Evolutionary conservation across 1,284 basidiomycete genomes (phyloP).

Genomic region (Ceratobasidium theobromae): DNA sequence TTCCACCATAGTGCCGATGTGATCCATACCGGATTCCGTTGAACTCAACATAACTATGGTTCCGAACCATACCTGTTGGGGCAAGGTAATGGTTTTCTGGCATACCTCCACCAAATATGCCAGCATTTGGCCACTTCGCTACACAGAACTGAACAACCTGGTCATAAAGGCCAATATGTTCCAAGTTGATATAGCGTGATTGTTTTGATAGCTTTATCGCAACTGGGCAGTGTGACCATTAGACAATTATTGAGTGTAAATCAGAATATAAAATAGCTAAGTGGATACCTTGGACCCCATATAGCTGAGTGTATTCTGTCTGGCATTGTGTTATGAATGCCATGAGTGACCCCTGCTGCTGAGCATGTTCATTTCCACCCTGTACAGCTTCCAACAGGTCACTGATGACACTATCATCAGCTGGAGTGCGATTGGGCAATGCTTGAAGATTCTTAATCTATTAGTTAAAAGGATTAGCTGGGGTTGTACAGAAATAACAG

Average conservation of each 20-base stretch:
- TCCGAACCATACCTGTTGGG: neutral
- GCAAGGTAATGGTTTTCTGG: neutral
- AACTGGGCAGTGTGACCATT: neutral
- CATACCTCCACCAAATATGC: conserved; percentile 16
- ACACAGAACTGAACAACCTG: neutral
- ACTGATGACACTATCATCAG: neutral
- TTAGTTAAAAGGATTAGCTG: neutral
- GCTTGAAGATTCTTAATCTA: neutral
- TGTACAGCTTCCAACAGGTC: neutral
- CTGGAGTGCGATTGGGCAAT: neutral
- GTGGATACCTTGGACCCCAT: neutral
- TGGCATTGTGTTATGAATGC: conserved; percentile 9
- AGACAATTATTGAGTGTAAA: neutral
- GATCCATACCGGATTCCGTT: neutral
- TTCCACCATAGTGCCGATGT: neutral
- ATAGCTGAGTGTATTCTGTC: neutral
- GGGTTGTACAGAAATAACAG: neutral
- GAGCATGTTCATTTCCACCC: conserved; percentile 3
- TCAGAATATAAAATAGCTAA: neutral
- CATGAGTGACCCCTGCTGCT: neutral
- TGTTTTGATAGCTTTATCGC: conserved; percentile 2
- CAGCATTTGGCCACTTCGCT: conserved; percentile 5
- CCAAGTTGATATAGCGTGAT: neutral
- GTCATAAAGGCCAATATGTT: neutral
- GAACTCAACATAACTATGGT: conserved; percentile 19